phyloP scores from a whole-genome alignment of 306 rosid genomes.

The Cucumis melo region DNA sequence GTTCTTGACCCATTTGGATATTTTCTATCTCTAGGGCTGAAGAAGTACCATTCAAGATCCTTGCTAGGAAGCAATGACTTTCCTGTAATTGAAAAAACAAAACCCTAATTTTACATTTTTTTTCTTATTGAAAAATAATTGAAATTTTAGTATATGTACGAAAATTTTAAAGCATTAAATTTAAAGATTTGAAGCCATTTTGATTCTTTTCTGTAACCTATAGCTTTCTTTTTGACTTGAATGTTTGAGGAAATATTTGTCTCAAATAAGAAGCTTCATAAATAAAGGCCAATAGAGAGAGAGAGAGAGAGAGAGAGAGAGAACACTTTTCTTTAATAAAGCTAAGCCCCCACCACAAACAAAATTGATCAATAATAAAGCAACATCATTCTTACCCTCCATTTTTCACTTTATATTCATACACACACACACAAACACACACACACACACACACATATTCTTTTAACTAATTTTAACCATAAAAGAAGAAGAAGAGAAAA shows the following conservation, averaged over 20 bases:
- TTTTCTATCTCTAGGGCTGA: conserved; percentile 79
- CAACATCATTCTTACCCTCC: neutral
- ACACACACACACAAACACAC: too few species aligned
- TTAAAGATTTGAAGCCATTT: neutral
- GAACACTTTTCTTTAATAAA: neutral
- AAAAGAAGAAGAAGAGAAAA: neutral
- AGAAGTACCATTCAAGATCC: conserved; percentile 95
- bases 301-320: neutral
- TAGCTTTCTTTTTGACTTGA: neutral
- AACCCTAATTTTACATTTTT: neutral
- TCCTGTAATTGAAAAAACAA: conserved; percentile 21
- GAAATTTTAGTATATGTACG: neutral
- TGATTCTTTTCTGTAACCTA: neutral
- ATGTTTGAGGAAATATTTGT: neutral
- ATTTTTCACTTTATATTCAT: neutral
- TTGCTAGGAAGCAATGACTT: conserved; percentile 83
- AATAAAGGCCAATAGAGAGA: neutral
- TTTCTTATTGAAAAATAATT: neutral
- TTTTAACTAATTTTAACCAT: neutral
- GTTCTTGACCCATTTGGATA: conserved; percentile 96
- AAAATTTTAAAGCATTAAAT: neutral
- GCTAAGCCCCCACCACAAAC: neutral
- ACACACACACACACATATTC: neutral
- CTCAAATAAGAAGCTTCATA: neutral
- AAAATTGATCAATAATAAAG: neutral